These are phyloP conservation scores for Gynandropsis gynandra DNA, from an alignment of 345 rosid genomes.

Conservation along the genomic window DNA sequence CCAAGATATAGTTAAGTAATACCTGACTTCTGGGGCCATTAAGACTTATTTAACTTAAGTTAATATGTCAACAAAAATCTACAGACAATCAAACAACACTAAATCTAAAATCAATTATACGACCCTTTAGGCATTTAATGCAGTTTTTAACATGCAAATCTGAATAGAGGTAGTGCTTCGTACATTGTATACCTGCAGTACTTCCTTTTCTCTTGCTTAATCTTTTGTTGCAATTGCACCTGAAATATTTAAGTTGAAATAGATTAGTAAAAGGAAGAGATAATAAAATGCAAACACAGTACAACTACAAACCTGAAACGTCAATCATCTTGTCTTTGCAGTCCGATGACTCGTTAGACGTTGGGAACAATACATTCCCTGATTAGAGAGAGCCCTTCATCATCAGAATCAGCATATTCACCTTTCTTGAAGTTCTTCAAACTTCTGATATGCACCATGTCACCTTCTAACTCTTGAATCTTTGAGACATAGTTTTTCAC, in stretches of 20 bases:
- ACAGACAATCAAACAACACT: too few relatives aligned
- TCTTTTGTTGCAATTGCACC: slow-evolving; percentile 91
- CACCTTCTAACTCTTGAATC: slow-evolving; percentile 91
- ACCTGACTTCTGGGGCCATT: slow-evolving; percentile 83
- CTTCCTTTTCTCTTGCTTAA: slow-evolving; percentile 97
- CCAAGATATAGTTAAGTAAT: slow-evolving; percentile 18
- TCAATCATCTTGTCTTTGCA: slow-evolving; percentile 45
- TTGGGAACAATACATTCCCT: slow-evolving; percentile 44
- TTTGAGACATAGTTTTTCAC: slow-evolving; percentile 59
- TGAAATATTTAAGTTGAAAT: slow-evolving; percentile 18
- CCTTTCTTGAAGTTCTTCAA: slow-evolving; percentile 36
- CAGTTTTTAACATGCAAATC: too few relatives aligned
- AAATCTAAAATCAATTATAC: too few relatives aligned
- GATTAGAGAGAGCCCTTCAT: slow-evolving; percentile 49
- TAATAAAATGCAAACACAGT: slow-evolving; percentile 39
- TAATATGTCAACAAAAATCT: too few relatives aligned
- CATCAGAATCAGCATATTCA: slow-evolving; percentile 44
- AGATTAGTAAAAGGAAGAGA: slow-evolving; percentile 10
- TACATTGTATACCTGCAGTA: slow-evolving; percentile 99
- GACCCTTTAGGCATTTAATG: too few relatives aligned
- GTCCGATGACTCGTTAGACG: slow-evolving; percentile 47
- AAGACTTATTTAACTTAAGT: too few relatives aligned
- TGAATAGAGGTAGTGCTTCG: too few relatives aligned
- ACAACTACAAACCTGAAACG: slow-evolving; percentile 39
- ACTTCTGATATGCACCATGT: slow-evolving; percentile 51